Evolutionary conservation across 1,139 yeast genomes (phyloP), one percentile per base, ranked within the genome.

Genomic region (Sugiyamaella pinicola): DNA sequence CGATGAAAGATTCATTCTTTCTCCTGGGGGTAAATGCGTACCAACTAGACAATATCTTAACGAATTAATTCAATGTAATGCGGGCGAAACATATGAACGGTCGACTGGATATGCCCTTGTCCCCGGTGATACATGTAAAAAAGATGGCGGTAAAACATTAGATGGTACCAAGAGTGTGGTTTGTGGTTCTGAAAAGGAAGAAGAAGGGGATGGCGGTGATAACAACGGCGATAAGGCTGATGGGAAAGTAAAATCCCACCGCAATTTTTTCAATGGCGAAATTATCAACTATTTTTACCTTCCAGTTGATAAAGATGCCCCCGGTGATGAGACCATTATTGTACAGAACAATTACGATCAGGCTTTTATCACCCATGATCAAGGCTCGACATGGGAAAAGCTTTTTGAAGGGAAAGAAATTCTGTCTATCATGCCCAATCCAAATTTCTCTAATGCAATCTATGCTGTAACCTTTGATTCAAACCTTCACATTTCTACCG

Each of bases 361-460:
- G 8, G 75, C 83, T 1, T 84, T 71, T 61, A 77, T 88, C 12
- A 87, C 96, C 0, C 86, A 83, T 63, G 84, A 90, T 69, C 95
- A 95, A 45, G 98, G 98, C 18, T 66, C 73, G 2, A 69, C 70
- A 1, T 85, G 91, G 72, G 73, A 74, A 13, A 72, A 73, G 56
- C 74, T 80, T 19, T 78, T 71, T 12, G 65, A 79, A 3, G 71
- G 72, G 37, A 84, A 79, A 18, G 74, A 77, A 19, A 75, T 88
- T 41, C 59, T 76, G 4, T 81, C 79, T 6, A 77, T 85, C 38
- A 75, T 77, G 47, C 75, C 82, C 48, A 93, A 95, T 51, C 79
- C 80, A 2, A 78, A 74, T 56, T 78, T 78, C 61, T 78, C 84
- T n/a, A 84, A 87, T 49, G 77, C 80, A 37, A 82, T 87, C 3